Percentiles rank a stretch among this genome's conserved stretches.
phyloP scores from a whole-genome alignment of 768 basidiomycete species.

The Lentinula edodes region DNA sequence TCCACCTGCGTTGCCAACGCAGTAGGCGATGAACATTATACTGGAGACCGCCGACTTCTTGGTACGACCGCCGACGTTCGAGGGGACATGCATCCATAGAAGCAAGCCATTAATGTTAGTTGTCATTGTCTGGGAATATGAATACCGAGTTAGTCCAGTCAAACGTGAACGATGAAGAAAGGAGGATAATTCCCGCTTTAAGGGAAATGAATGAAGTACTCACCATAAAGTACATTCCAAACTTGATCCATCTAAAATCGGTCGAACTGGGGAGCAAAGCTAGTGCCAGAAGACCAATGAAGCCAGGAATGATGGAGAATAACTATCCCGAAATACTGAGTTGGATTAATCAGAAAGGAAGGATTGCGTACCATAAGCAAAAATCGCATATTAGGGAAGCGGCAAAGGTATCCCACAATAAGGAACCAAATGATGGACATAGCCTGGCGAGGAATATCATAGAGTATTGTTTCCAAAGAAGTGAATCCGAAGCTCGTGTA shows the following conservation, averaged over 20 bases:
- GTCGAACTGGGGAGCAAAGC: not conserved
- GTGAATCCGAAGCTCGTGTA: conserved; percentile 10
- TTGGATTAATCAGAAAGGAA: not conserved
- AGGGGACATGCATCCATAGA: conserved; percentile 9
- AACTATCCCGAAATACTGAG: not conserved
- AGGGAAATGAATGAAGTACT: not conserved
- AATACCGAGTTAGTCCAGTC: not conserved
- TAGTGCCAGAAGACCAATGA: conserved; percentile 8
- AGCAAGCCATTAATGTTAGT: conserved; percentile 5
- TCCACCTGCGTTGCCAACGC: conserved; percentile 7
- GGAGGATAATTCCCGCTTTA: not conserved
- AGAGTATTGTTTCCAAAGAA: conserved; percentile 5
- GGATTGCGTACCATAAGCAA: conserved; percentile 3
- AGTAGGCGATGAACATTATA: conserved; percentile 9
- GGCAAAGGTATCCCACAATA: conserved; percentile 1
- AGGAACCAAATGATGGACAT: conserved; percentile 10
- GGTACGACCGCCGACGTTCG: conserved; percentile 9
- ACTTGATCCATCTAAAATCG: conserved; percentile 8
- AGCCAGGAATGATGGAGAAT: conserved; percentile 4
- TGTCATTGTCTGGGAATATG: not conserved
- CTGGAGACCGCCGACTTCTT: conserved; percentile 8
- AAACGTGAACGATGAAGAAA: not conserved
- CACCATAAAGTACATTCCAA: conserved; percentile 10
- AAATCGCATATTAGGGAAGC: not conserved
- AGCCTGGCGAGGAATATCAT: conserved; percentile 2